phyloP scores from a whole-genome alignment of 108 stramenopile species.

The Ochromonas danica region DNA sequence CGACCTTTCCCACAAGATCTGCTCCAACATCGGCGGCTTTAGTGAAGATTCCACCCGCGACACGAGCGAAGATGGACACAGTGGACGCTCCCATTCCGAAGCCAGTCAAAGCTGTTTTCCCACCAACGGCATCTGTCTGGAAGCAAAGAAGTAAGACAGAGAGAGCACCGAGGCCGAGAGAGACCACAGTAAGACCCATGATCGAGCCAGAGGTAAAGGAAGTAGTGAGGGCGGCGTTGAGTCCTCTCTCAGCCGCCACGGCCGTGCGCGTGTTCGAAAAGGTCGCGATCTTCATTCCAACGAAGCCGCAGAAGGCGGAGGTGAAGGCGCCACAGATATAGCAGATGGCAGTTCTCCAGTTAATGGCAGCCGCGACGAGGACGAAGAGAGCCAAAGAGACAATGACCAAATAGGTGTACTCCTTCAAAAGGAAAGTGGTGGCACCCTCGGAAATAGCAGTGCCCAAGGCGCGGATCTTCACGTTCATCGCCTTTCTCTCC shows the following conservation, averaged over 20 bases:
- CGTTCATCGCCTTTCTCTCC: neutral
- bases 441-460: neutral
- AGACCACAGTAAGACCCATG: conserved; percentile 28
- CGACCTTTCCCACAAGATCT: conserved; percentile 33
- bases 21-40: conserved; percentile 38
- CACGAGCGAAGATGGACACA: conserved; percentile 34
- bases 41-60: conserved; percentile 35
- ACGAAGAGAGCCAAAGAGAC: conserved; percentile 17
- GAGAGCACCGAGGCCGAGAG: conserved; percentile 25
- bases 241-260: conserved; percentile 30
- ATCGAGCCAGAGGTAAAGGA: conserved; percentile 22
- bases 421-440: conserved; percentile 8
- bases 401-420: conserved; percentile 5
- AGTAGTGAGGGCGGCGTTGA: conserved; percentile 18
- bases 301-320: conserved; percentile 25
- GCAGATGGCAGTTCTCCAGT: conserved; percentile 28
- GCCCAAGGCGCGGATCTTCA: neutral
- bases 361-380: conserved; percentile 8
- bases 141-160: neutral
- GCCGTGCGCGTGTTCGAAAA: conserved; percentile 12
- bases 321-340: conserved; percentile 1
- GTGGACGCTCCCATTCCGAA: conserved; percentile 30
- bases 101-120: neutral
- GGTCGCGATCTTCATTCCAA: conserved; percentile 26
- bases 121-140: neutral